Evolutionary conservation across 2,329 filamentous ascomycete genomes (phyloP).

Genomic region (Phoma sp.): DNA sequence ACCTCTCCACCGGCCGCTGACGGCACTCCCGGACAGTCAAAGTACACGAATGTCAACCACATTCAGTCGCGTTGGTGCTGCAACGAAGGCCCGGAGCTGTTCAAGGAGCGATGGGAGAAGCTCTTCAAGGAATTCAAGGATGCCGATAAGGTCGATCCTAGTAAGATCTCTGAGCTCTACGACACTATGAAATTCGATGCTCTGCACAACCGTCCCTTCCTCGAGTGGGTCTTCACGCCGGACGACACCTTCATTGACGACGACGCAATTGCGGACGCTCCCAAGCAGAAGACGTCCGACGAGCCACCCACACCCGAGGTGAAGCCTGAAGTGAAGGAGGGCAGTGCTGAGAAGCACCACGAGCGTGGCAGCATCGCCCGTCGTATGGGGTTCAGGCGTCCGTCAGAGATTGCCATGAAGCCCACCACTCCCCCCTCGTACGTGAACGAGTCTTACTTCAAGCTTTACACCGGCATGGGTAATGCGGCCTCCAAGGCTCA

Average conservation of each 20-base stretch:
- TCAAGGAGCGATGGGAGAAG: conserved; percentile 98
- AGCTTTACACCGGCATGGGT: conserved; percentile 79
- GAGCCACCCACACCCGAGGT: conserved; percentile 28
- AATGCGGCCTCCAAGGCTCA: conserved; percentile 69
- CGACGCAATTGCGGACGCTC: conserved; percentile 43
- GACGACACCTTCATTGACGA: conserved; percentile 79
- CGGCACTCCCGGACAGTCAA: conserved; percentile 50
- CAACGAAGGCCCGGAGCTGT: conserved; percentile 91
- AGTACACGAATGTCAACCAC: conserved; percentile 39
- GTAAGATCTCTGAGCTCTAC: conserved; percentile 97
- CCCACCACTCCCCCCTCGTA: conserved; percentile 37
- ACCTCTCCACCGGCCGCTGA: conserved; percentile 31
- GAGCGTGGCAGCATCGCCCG: conserved; percentile 51
- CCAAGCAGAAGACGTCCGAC: conserved; percentile 40
- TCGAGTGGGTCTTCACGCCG: conserved; percentile 97
- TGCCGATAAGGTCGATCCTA: conserved; percentile 96
- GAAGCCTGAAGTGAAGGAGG: conserved; percentile 40
- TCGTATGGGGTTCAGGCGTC: conserved; percentile 61
- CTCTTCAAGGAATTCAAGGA: conserved; percentile 96
- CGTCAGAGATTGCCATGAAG: conserved; percentile 51
- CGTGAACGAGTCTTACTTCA: conserved; percentile 76
- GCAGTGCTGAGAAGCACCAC: conserved; percentile 48
- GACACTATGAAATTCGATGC: conserved; percentile 99
- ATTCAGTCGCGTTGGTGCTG: conserved; percentile 96
- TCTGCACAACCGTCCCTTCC: conserved; percentile 91